Base-by-base conservation (phyloP, 2,329 filamentous ascomycete species). In the Ascochyta rabiei region DNA sequence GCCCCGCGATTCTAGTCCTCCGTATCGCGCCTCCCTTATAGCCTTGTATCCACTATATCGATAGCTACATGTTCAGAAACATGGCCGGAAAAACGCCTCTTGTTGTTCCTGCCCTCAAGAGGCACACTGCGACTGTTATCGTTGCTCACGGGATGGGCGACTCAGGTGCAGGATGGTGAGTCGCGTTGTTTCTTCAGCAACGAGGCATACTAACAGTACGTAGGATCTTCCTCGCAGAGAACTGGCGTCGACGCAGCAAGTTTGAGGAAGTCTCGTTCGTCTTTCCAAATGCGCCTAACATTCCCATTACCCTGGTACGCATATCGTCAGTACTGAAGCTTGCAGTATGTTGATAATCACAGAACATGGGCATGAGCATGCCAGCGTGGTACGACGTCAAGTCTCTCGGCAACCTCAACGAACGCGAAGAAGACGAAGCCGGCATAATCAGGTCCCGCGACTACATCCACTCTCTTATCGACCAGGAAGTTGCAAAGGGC, bases 191-290 rank as follows among this genome's bases (percentile, higher is more conserved):
- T 48, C 24, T 23, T 23, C 24, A 8, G 28, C 9, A 35, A 24
- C 26, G 9, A 34, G 37, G 26, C 30, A 52, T 45, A 21, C 64
- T 72, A 42, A 71, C 35, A 18, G 13, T 40, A 6, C 45, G 37
- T 61, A 86, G 86, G 86, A 84, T 89, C 39, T 86, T 86, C 53
- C 84, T 95, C 18, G 91, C 95, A 28, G 88, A 96, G 80, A 91
- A 93, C 76, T 97, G 89, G 89, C 87, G 91, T 50, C 83, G 88
- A 30, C 84, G 90, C 46, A 84, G 86, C 74, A 88, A 88, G 70
- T 91, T 98, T 61, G 86, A 92, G 53, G 89, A 97, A 77, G 90
- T 96, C 73, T 89, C 93, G 72, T 98, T 98, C 76, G 86, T 99
- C 70, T 88, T 99, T 75, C 95, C 95, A 15, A 90, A 96, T 78